Evolutionary conservation across 495 filamentous ascomycete genomes (phyloP).

Genomic region (Penicillium roqueforti): DNA sequence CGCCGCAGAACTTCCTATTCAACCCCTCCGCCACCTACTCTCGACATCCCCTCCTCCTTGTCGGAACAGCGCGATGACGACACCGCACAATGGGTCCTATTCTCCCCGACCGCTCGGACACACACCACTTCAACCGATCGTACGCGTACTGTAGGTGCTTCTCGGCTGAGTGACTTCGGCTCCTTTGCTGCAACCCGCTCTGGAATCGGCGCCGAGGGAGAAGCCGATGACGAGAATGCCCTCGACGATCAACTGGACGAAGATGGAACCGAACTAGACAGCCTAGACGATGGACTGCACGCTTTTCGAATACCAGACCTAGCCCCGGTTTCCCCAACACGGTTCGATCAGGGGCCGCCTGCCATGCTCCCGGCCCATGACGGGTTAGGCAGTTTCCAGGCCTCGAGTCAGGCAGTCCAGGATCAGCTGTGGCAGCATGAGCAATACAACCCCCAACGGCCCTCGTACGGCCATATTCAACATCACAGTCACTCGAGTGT

Average conservation of each 20-base stretch:
- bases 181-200: conserved; percentile 62
- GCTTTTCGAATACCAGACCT: conserved; percentile 70
- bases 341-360: conserved; percentile 48
- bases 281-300: conserved; percentile 82
- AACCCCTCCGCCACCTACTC: conserved; percentile 39
- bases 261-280: conserved; percentile 73
- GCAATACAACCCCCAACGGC: conserved; percentile 66
- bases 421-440: conserved; percentile 85
- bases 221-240: conserved; percentile 44
- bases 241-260: conserved; percentile 58
- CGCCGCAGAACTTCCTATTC: conserved; percentile 55
- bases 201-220: conserved; percentile 41
- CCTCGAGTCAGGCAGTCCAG: conserved; percentile 54
- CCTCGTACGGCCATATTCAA: conserved; percentile 21
- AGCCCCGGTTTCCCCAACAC: conserved; percentile 43
- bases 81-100: conserved; percentile 92
- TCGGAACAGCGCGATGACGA: conserved; percentile 52
- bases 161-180: conserved; percentile 79
- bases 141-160: conserved; percentile 68
- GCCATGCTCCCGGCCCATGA: conserved; percentile 85
- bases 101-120: conserved; percentile 71
- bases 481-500: conserved; percentile 54
- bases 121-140: conserved; percentile 68
- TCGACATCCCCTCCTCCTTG: conserved; percentile 35
- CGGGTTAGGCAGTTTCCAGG: conserved; percentile 78